phyloP scores from a whole-genome alignment of 495 filamentous ascomycete genomes.

The Venustampulla echinocandica region DNA sequence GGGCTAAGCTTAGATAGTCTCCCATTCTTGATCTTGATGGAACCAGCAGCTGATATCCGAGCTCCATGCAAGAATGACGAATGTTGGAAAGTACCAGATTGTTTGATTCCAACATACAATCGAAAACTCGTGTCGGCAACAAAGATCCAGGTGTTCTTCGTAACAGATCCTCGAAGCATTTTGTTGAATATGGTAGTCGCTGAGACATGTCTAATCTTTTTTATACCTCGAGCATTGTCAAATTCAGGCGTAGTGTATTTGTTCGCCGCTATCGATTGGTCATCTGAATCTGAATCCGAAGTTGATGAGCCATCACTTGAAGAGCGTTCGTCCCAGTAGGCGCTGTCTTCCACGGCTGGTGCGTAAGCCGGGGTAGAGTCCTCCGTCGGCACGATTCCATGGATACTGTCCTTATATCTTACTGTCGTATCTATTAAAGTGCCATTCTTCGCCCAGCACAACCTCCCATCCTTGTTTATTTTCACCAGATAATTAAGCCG shows the following conservation, averaged over 20 bases:
- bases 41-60: slow-evolving; percentile 71
- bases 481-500: slow-evolving; percentile 62
- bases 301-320: background rate
- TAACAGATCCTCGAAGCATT: slow-evolving; percentile 58
- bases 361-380: slow-evolving; percentile 40
- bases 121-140: slow-evolving; percentile 80
- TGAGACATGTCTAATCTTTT: slow-evolving; percentile 58
- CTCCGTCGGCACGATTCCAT: slow-evolving; percentile 68
- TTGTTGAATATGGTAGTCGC: slow-evolving; percentile 62
- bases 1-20: slow-evolving; percentile 48
- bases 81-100: slow-evolving; percentile 82
- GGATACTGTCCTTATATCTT: slow-evolving; percentile 69
- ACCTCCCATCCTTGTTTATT: slow-evolving; percentile 55
- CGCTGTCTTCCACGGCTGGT: slow-evolving; percentile 10
- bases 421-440: slow-evolving; percentile 63
- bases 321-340: background rate
- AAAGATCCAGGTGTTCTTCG: slow-evolving; percentile 85
- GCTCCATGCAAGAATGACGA: slow-evolving; percentile 77
- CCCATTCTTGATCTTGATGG: slow-evolving; percentile 78
- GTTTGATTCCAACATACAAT: slow-evolving; percentile 82
- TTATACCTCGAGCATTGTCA: slow-evolving; percentile 45
- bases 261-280: slow-evolving; percentile 29
- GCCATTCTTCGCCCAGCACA: slow-evolving; percentile 76
- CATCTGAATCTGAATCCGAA: slow-evolving; percentile 3
- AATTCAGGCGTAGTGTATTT: slow-evolving; percentile 47